Conservation (phyloP, 345 rosid genomes). For the Tarenaya hassleriana region DNA sequence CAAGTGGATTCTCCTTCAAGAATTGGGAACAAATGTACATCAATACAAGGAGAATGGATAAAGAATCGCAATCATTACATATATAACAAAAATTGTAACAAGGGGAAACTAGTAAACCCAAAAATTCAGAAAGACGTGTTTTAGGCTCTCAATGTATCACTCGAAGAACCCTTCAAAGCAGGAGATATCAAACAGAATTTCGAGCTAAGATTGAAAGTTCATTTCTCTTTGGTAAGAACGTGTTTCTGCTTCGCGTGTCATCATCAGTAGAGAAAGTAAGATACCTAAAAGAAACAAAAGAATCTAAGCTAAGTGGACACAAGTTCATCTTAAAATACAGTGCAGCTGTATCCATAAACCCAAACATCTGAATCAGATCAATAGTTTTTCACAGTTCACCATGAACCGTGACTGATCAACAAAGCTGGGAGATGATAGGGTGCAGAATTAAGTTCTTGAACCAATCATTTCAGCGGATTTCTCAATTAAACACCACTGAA, state of each 20-base stretch:
- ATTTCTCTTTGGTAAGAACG: too few species aligned
- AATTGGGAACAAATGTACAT: not conserved
- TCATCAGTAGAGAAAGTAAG: not conserved
- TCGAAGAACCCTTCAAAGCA: too few species aligned
- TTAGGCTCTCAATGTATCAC: too few species aligned
- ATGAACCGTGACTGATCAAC: not conserved
- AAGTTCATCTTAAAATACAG: slow-evolving; percentile 2
- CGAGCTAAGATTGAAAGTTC: too few species aligned
- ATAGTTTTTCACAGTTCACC: slow-evolving; percentile 6
- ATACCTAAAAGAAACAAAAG: too few species aligned
- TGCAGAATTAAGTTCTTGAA: slow-evolving; percentile 2
- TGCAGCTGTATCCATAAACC: not conserved
- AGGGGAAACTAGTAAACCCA: too few species aligned
- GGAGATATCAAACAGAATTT: too few species aligned
- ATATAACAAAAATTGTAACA: too few species aligned
- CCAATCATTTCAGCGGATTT: not conserved
- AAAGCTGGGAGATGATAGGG: not conserved
- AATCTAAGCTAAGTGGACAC: slow-evolving; percentile 6
- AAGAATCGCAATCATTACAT: too few species aligned
- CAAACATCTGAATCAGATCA: slow-evolving; percentile 14
- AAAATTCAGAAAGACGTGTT: too few species aligned
- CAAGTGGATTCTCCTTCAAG: not conserved
- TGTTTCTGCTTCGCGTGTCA: too few species aligned
- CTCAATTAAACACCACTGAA: not conserved
- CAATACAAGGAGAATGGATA: slow-evolving; percentile 5